These are phyloP conservation scores for Amanita muscaria DNA, from an alignment of 768 basidiomycete genomes.

Conservation along the genomic window DNA sequence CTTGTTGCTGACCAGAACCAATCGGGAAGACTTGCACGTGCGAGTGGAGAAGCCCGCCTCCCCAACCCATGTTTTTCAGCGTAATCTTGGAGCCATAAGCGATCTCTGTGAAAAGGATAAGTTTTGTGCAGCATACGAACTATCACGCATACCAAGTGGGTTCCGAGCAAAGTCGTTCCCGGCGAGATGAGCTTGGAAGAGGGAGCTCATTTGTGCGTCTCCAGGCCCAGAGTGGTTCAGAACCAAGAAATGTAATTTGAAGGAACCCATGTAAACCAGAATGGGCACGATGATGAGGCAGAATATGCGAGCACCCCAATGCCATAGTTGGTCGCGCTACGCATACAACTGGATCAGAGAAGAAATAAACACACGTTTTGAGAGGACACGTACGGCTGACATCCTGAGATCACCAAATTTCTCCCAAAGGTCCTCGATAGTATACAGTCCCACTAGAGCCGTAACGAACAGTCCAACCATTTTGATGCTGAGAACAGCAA, in stretches of 20 bases:
- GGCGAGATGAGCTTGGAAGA: conserved; percentile 93
- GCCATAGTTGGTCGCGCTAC: conserved; percentile 78
- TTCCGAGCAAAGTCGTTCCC: conserved; percentile 93
- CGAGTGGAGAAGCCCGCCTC: conserved; percentile 93
- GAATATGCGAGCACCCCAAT: conserved; percentile 81
- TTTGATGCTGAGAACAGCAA: conserved; percentile 66
- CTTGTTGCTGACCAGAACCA: conserved; percentile 90
- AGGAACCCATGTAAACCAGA: conserved; percentile 86
- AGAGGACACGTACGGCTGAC: conserved; percentile 55
- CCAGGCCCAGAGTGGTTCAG: conserved; percentile 93
- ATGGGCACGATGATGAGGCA: conserved; percentile 88
- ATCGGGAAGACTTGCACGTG: conserved; percentile 93
- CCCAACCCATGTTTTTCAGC: conserved; percentile 96
- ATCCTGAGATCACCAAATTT: conserved; percentile 95
- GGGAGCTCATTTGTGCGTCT: conserved; percentile 96
- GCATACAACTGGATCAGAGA: conserved; percentile 7
- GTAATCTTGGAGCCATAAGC: conserved; percentile 88
- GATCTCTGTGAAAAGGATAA: conserved; percentile 45
- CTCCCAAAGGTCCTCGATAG: conserved; percentile 96
- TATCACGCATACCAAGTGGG: conserved; percentile 58
- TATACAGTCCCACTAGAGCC: conserved; percentile 90
- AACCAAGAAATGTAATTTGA: conserved; percentile 95
- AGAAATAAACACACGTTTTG: not conserved
- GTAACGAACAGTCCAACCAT: conserved; percentile 95
- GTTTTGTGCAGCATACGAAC: not conserved